Conservation (phyloP, 2,329 filamentous ascomycete species). For the Penicillium nordicum region DNA sequence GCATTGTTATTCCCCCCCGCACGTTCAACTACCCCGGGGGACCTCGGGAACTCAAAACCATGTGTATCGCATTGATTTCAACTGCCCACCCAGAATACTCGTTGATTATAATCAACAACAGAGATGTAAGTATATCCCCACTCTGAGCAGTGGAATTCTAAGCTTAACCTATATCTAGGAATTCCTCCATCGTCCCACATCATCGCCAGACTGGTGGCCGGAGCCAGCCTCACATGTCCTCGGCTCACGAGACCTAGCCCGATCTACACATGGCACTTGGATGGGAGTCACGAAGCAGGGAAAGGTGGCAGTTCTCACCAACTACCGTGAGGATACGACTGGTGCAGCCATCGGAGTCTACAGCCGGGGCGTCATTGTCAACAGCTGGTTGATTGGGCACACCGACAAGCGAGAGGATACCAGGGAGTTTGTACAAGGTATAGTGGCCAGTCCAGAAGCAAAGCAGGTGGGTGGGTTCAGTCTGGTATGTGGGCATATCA, state of each 20-base stretch:
- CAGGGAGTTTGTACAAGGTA: conserved; percentile 51
- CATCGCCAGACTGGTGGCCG: conserved; percentile 59
- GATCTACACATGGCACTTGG: conserved; percentile 61
- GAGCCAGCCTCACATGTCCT: conserved; percentile 54
- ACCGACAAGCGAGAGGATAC: conserved; percentile 42
- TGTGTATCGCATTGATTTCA: conserved; percentile 76
- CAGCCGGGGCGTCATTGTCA: conserved; percentile 59
- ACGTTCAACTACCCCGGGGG: not conserved
- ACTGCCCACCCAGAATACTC: conserved; percentile 73
- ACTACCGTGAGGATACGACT: conserved; percentile 57
- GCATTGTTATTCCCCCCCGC: conserved; percentile 1
- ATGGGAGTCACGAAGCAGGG: conserved; percentile 60
- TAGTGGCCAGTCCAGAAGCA: conserved; percentile 54
- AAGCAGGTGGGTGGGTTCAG: conserved; percentile 62
- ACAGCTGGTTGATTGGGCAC: conserved; percentile 53
- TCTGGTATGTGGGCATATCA: conserved; percentile 56
- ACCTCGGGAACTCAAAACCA: conserved; percentile 44
- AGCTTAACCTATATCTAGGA: conserved; percentile 46
- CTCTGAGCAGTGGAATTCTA: not conserved
- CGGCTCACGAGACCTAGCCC: conserved; percentile 60
- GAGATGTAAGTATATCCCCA: conserved; percentile 54
- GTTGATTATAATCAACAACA: conserved; percentile 72
- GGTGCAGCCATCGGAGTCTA: conserved; percentile 46
- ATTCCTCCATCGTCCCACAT: conserved; percentile 60
- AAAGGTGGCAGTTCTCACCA: conserved; percentile 61